phyloP scores from a whole-genome alignment of 169 alveolate species.

The Perkinsus olseni region DNA sequence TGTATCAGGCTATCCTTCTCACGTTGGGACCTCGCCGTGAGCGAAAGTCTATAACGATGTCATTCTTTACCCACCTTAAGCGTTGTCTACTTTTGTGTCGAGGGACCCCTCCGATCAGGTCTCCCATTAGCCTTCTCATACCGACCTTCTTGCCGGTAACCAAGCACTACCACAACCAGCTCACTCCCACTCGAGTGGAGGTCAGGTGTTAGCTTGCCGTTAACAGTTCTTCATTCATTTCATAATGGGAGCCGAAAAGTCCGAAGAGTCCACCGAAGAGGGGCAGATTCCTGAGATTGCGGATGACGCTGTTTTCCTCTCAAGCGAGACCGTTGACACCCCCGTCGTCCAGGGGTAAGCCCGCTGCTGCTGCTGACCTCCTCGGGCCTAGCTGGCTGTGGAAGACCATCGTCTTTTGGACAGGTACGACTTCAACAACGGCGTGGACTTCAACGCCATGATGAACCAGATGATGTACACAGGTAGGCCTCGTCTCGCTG shows the following conservation, averaged over 20 bases:
- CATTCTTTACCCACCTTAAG: neutral
- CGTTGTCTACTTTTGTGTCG: neutral
- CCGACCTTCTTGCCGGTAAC: no score
- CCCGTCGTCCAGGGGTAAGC: neutral
- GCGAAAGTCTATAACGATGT: no score
- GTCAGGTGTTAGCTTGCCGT: no score
- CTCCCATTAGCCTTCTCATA: neutral
- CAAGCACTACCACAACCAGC: no score
- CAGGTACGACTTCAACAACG: slow-evolving; percentile 10
- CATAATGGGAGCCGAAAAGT: neutral
- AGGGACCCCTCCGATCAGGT: neutral
- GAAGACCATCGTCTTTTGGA: neutral
- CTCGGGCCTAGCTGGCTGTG: no score
- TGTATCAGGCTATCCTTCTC: no score
- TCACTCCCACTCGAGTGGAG: no score
- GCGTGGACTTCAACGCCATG: slow-evolving; percentile 3
- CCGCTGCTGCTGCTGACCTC: neutral
- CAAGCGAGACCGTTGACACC: neutral
- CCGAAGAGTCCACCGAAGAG: neutral
- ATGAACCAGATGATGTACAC: neutral
- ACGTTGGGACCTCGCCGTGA: no score
- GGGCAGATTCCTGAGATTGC: neutral
- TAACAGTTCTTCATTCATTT: neutral
- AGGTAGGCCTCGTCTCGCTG: neutral
- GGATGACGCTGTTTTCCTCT: neutral